Evolutionary conservation across 2,329 filamentous ascomycete genomes (phyloP).

Genomic region (Sclerotinia glacialis): DNA sequence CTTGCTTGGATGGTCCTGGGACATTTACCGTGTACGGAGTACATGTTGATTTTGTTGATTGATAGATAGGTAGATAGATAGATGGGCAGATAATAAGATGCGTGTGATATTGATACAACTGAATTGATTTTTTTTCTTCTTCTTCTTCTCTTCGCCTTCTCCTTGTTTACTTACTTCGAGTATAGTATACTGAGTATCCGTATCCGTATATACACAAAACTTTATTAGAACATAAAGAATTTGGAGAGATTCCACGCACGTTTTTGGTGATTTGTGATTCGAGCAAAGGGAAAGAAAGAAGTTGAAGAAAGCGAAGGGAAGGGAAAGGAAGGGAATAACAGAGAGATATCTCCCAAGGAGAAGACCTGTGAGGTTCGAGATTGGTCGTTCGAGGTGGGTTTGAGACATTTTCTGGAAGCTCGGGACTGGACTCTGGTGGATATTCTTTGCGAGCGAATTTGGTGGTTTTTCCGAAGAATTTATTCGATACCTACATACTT

Average conservation of each 20-base stretch:
- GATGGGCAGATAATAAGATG: constrained; percentile 2
- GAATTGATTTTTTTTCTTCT: neutral
- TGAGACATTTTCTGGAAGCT: constrained; percentile 21
- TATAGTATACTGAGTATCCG: too few species aligned
- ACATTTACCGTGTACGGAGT: neutral
- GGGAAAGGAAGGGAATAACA: neutral
- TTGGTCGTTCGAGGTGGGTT: neutral
- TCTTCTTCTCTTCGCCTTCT: neutral
- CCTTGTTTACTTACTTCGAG: neutral
- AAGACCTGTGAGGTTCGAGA: neutral
- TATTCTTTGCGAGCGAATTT: neutral
- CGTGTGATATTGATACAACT: neutral
- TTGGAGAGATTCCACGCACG: neutral
- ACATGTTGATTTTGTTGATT: neutral
- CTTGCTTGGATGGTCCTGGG: constrained; percentile 6
- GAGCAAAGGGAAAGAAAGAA: neutral
- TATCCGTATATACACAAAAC: neutral
- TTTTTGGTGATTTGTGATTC: neutral
- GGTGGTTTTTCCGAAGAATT: neutral
- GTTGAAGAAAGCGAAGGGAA: neutral
- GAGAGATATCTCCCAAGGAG: neutral
- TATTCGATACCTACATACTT: neutral
- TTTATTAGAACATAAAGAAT: neutral
- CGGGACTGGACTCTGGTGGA: constrained; percentile 14
- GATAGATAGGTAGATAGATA: neutral